Evolutionary conservation across 148 eudicot genomes (phyloP).

Genomic region (Fagopyrum tataricum): DNA sequence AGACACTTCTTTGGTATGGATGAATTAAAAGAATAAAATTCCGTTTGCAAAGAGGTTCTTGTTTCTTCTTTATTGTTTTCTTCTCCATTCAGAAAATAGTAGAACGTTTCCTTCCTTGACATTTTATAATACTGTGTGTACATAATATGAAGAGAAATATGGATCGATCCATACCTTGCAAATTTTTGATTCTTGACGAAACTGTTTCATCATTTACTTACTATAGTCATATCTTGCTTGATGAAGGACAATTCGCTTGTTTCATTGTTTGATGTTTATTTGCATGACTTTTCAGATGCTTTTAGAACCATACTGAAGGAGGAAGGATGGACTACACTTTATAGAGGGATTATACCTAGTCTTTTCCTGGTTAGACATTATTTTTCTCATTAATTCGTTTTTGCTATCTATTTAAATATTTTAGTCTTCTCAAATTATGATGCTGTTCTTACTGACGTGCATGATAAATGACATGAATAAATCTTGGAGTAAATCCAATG

Average conservation of each 20-base stretch:
- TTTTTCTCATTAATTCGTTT: constrained; percentile 7
- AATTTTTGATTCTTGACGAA: neutral
- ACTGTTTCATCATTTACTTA: neutral
- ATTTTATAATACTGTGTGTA: neutral
- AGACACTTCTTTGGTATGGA: neutral
- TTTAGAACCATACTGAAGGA: constrained; percentile 86
- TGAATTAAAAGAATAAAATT: neutral
- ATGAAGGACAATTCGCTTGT: neutral
- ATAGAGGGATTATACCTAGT: constrained; percentile 82
- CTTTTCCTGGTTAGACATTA: constrained; percentile 71
- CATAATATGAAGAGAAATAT: neutral
- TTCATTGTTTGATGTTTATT: neutral
- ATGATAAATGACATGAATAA: neutral
- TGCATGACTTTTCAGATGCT: constrained; percentile 54
- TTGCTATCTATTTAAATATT: neutral
- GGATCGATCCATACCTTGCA: neutral
- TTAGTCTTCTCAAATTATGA: neutral
- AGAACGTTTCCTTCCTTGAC: neutral
- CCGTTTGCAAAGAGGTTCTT: neutral
- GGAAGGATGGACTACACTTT: constrained; percentile 96
- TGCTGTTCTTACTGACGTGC: neutral
- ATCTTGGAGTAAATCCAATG: neutral
- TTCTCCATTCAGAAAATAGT: neutral
- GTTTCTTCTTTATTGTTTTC: neutral
- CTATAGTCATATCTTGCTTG: neutral